Conservation (phyloP, 345 rosid species). For the Euphorbia lathyris region DNA sequence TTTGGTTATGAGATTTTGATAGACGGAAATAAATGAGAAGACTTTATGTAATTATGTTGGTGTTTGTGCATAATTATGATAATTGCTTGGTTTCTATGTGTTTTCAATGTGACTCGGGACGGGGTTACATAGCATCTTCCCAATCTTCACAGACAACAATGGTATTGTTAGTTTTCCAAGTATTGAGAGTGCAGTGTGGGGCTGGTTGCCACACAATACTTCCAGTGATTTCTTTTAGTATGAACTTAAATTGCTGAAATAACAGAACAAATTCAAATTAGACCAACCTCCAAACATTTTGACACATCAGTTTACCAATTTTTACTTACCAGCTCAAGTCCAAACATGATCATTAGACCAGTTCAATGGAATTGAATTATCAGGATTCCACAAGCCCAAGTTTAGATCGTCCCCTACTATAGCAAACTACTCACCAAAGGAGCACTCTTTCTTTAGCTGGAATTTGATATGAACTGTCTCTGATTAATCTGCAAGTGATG, state of each 20-base stretch:
- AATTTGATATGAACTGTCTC: slow-evolving; percentile 60
- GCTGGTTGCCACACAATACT: slow-evolving; percentile 70
- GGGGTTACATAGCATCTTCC: slow-evolving; percentile 66
- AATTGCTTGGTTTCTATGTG: no score
- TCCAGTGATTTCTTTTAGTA: slow-evolving; percentile 45
- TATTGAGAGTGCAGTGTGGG: slow-evolving; percentile 53
- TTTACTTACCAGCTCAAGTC: slow-evolving; percentile 62
- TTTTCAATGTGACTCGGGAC: no score
- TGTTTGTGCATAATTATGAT: no score
- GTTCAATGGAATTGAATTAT: slow-evolving; percentile 52
- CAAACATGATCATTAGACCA: slow-evolving; percentile 90
- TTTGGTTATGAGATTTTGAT: no score
- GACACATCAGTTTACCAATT: background rate
- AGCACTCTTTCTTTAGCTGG: slow-evolving; percentile 66
- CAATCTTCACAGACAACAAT: slow-evolving; percentile 63
- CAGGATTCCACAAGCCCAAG: slow-evolving; percentile 77
- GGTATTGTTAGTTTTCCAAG: slow-evolving; percentile 52
- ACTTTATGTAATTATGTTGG: no score
- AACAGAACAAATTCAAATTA: slow-evolving; percentile 6
- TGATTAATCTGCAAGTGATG: slow-evolving; percentile 30
- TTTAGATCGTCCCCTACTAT: slow-evolving; percentile 67
- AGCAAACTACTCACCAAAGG: slow-evolving; percentile 70
- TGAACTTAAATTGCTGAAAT: slow-evolving; percentile 67
- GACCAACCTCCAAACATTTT: background rate
- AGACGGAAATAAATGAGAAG: no score